Conservation (phyloP, 331 rosid genomes). For the Phaseolus coccineus region DNA sequence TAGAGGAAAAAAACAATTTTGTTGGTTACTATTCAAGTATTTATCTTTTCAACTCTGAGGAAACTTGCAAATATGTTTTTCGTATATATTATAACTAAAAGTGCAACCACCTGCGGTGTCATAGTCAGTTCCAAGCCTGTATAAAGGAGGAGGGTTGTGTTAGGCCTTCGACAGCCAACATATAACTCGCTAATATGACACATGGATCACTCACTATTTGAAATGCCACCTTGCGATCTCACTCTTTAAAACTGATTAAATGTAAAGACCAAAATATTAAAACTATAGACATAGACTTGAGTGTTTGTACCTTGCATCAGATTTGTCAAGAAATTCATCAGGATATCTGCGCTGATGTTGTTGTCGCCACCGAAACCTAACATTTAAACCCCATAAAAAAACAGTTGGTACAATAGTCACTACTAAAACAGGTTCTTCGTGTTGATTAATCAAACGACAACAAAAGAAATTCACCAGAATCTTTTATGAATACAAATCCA, state of each 20-base stretch:
- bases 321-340: constrained; percentile 80
- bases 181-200: not conserved
- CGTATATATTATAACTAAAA: no score
- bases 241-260: not conserved
- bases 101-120: no score
- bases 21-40: not conserved
- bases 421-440: not conserved
- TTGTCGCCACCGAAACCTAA: constrained; percentile 90
- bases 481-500: not conserved
- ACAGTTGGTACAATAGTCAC: not conserved
- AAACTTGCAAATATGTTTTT: not conserved
- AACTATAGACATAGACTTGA: not conserved
- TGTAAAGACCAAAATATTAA: not conserved
- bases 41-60: not conserved
- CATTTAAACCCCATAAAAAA: constrained; percentile 36
- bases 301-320: constrained; percentile 73
- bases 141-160: not conserved
- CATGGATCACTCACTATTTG: not conserved
- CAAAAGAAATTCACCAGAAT: not conserved
- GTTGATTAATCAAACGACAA: not conserved
- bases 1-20: not conserved
- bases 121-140: no score
- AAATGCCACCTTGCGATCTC: not conserved
- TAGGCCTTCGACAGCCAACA: not conserved
- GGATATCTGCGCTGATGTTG: constrained; percentile 87